Percentiles rank a stretch among this genome's conserved stretches.
Conservation (phyloP, 1,284 basidiomycete genomes). For the Pisolithus thermaeus region DNA sequence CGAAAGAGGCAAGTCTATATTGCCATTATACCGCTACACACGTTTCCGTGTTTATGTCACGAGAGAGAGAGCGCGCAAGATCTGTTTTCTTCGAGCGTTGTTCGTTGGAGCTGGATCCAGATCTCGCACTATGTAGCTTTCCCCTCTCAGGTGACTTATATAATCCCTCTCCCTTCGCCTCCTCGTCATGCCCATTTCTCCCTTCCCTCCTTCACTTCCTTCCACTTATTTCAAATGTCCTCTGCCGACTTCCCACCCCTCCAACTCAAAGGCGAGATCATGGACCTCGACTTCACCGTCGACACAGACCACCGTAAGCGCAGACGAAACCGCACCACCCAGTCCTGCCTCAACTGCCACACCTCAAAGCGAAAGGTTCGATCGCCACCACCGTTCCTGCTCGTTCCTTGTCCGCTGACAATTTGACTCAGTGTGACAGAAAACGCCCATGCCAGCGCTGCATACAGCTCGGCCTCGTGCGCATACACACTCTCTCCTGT, state of each 20-base stretch:
- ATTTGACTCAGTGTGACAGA: conserved; percentile 57
- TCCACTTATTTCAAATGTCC: conserved; percentile 23
- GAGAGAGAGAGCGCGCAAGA: neutral
- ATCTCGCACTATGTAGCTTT: neutral
- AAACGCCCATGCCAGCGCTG: conserved; percentile 84
- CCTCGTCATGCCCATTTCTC: neutral
- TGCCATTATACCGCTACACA: neutral
- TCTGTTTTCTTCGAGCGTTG: neutral
- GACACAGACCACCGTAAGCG: conserved; percentile 67
- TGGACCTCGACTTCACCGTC: conserved; percentile 62
- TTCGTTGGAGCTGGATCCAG: neutral
- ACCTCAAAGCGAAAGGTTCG: conserved; percentile 86
- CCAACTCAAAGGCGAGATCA: conserved; percentile 59
- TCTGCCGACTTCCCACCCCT: conserved; percentile 30
- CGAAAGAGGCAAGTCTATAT: neutral
- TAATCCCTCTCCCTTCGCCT: neutral
- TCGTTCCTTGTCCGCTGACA: conserved; percentile 2
- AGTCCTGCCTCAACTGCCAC: conserved; percentile 87
- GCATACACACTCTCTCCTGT: conserved; percentile 13
- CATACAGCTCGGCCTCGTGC: conserved; percentile 74
- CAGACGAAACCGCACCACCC: conserved; percentile 82
- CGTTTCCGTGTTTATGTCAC: neutral
- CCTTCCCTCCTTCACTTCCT: neutral
- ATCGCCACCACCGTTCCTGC: neutral
- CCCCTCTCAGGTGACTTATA: neutral